These are phyloP conservation scores for Kwoniella newhampshirensis DNA, from an alignment of 768 basidiomycete genomes.

Conservation along the genomic window DNA sequence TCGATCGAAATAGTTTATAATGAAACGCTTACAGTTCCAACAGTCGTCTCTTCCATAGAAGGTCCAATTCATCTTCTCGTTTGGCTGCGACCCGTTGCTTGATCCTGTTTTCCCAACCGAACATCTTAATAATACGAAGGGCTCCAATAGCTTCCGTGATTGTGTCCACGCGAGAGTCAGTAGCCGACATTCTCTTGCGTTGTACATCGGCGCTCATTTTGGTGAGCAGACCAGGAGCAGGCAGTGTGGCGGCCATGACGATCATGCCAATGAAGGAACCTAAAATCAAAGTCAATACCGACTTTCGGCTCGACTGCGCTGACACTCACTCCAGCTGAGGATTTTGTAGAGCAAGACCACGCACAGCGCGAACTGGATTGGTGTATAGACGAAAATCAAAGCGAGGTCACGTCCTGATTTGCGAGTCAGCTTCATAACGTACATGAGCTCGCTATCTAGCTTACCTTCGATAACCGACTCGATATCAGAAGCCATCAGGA, in stretches of 20 bases:
- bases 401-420: slow-evolving; percentile 51
- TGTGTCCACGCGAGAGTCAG: slow-evolving; percentile 63
- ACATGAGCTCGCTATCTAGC: neutral
- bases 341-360: slow-evolving; percentile 57
- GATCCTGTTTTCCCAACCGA: slow-evolving; percentile 61
- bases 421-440: slow-evolving; percentile 2
- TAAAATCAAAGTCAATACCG: too few species aligned
- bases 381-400: slow-evolving; percentile 53
- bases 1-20: too few species aligned
- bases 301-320: too few species aligned
- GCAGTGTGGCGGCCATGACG: slow-evolving; percentile 60
- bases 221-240: slow-evolving; percentile 62
- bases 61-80: slow-evolving; percentile 64
- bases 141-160: slow-evolving; percentile 59
- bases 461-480: slow-evolving; percentile 54
- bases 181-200: slow-evolving; percentile 60
- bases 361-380: slow-evolving; percentile 56
- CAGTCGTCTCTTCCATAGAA: slow-evolving; percentile 61
- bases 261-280: slow-evolving; percentile 64
- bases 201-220: slow-evolving; percentile 60
- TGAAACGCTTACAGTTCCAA: slow-evolving; percentile 57
- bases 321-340: slow-evolving; percentile 60
- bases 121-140: slow-evolving; percentile 69
- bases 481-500: slow-evolving; percentile 69
- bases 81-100: slow-evolving; percentile 60